Percentiles rank a stretch among this genome's conserved stretches.
phyloP scores from a whole-genome alignment of 352 stramenopile species.

The Aphanomyces invadans region DNA sequence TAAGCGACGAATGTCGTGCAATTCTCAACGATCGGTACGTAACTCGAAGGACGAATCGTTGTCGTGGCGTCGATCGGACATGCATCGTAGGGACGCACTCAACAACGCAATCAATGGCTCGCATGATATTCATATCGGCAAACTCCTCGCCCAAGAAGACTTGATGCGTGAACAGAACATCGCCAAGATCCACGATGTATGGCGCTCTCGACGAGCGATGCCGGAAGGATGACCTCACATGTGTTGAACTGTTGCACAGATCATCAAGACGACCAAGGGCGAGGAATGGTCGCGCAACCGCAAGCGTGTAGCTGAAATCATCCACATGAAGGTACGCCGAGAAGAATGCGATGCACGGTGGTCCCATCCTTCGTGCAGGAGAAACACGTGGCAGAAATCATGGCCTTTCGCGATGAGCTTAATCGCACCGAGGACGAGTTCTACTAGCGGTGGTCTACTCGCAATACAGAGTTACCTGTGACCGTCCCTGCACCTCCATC shows the following conservation, averaged over 20 bases:
- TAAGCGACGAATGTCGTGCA: constrained; percentile 68
- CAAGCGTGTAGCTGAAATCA: constrained; percentile 57
- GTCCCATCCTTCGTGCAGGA: constrained; percentile 26
- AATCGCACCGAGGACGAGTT: constrained; percentile 73
- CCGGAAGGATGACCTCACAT: not conserved
- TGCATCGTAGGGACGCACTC: constrained; percentile 41
- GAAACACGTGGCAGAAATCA: constrained; percentile 55
- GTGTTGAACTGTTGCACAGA: constrained; percentile 23
- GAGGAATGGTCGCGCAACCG: constrained; percentile 69
- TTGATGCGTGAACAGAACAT: constrained; percentile 72
- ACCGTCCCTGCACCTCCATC: too few relatives aligned
- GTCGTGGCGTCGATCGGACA: not conserved
- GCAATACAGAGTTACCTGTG: not conserved
- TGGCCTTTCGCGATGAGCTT: constrained; percentile 58
- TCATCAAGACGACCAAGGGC: constrained; percentile 53
- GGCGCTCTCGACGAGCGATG: not conserved
- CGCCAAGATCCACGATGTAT: constrained; percentile 44
- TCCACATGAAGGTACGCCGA: constrained; percentile 41
- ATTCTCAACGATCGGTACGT: constrained; percentile 58
- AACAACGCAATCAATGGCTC: constrained; percentile 86
- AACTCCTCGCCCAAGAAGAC: constrained; percentile 80
- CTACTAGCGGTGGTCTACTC: constrained; percentile 31
- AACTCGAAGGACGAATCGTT: too few relatives aligned
- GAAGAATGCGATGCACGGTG: not conserved
- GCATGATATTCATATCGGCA: constrained; percentile 89